These are phyloP conservation scores for Pseudocercospora pini-densiflorae DNA, from an alignment of 2,329 filamentous ascomycete genomes.

Conservation along the genomic window DNA sequence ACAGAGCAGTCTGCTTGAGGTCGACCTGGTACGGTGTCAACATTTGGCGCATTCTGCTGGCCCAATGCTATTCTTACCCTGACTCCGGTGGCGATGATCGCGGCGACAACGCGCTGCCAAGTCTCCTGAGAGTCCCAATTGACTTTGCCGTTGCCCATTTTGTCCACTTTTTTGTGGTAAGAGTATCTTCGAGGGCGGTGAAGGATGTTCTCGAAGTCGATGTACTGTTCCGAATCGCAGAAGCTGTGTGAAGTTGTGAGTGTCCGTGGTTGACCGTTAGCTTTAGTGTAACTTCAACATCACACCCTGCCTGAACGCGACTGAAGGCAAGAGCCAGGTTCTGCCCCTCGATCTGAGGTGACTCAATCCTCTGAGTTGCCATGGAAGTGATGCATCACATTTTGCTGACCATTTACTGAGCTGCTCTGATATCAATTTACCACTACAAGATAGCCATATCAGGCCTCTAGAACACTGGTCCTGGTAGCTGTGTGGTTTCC, in stretches of 20 bases:
- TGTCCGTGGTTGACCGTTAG: constrained; percentile 5
- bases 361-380: neutral
- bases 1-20: constrained; percentile 47
- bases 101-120: constrained; percentile 47
- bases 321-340: neutral
- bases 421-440: neutral
- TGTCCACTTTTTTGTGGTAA: constrained; percentile 10
- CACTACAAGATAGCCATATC: neutral
- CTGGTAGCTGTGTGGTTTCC: neutral
- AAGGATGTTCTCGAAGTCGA: neutral
- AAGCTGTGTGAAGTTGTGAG: constrained; percentile 9
- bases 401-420: neutral
- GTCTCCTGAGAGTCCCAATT: constrained; percentile 44
- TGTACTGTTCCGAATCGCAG: neutral
- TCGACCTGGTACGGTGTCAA: constrained; percentile 46
- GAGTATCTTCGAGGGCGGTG: neutral
- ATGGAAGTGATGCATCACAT: constrained; percentile 1
- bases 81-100: constrained; percentile 44
- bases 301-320: neutral
- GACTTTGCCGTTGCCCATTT: constrained; percentile 31
- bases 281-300: neutral
- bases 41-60: neutral
- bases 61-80: constrained; percentile 29
- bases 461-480: neutral
- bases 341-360: neutral